Conservation (phyloP, 305 asterid genomes). For the Nicotiana rustica region DNA sequence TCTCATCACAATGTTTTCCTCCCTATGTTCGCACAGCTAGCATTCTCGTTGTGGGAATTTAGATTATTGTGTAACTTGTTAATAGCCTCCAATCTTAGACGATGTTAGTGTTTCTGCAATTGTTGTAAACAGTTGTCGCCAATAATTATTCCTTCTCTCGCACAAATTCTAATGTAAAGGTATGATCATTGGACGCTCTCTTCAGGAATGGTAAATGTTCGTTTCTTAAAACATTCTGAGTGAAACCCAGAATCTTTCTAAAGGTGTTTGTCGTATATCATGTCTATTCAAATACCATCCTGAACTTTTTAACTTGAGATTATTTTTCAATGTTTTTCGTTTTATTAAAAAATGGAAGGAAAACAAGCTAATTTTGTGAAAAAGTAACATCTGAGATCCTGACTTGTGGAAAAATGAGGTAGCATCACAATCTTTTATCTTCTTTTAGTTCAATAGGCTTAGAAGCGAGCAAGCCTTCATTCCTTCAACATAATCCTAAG, state of each 20-base stretch:
- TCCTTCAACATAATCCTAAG: background rate
- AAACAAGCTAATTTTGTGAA: background rate
- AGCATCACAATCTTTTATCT: no score
- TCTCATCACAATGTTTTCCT: background rate
- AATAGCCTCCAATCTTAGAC: background rate
- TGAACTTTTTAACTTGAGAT: background rate
- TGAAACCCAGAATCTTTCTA: background rate
- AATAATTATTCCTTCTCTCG: background rate
- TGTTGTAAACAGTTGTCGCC: slow-evolving; percentile 4
- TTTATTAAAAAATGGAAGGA: background rate
- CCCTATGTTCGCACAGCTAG: background rate
- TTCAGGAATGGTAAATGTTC: slow-evolving; percentile 16
- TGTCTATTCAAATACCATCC: background rate
- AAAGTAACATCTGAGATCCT: background rate
- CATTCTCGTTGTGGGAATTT: slow-evolving; percentile 22
- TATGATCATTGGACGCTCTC: background rate
- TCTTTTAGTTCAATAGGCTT: no score
- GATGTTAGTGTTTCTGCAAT: slow-evolving; percentile 14
- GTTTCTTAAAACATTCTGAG: background rate
- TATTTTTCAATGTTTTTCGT: background rate
- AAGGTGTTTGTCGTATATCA: background rate
- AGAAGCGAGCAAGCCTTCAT: background rate
- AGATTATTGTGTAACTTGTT: slow-evolving; percentile 32
- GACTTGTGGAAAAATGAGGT: no score
- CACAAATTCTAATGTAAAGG: slow-evolving; percentile 1